Evolutionary conservation across 345 rosid species (phyloP), one percentile per base, ranked within the genome.

Genomic region (Noccaea bulbosa): DNA sequence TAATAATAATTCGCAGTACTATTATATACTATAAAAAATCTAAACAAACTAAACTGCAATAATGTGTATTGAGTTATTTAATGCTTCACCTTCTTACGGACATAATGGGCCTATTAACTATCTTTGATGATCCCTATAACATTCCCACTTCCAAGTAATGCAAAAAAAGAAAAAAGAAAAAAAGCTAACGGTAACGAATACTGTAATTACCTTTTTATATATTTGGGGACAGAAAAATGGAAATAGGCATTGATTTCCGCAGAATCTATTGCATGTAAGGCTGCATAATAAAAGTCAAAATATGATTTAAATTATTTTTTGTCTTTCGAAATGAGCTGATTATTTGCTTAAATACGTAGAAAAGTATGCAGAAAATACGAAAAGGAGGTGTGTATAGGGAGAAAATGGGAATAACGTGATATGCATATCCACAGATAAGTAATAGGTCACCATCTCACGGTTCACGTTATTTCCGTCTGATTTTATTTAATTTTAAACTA

Each of bases 351-450:
- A 38, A 57, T 55, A 65, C 59, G 71, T 55, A 48, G 7, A 27
- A 2, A 27, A 20, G 22, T 20, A 20, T 20, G 22, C 2, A 20
- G 22, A 56, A 59, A 57, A 66, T 54, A 55, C 40, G 51, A 32
- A 2, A 44, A 34, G 4, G 11, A 44, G 22, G 16, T 7, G 38
- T 67, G 27, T 10, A 61, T 34, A 61, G 11, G 79, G 70, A 47
- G 45, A 75, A 62, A 62, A 75, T 69, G 65, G 74, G 79, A 69
- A 62, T 69, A 69, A 62, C 75, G 79, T 62, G 79, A 69, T 63
- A 2, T 69, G 39, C 65, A 55, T 46, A 61, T 47, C 79, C 70
- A 62, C 52, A 69, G 74, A 75, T 69, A 69, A 75, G 60, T 53
- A 53, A 61, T 62, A 69, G 17, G 70, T 75, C 74, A 75, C 74